A percentile compares a stretch with the other conserved stretches of the same genome.
Conservation (phyloP, 2,329 filamentous ascomycete genomes). For the Chaetomium globosum region DNA sequence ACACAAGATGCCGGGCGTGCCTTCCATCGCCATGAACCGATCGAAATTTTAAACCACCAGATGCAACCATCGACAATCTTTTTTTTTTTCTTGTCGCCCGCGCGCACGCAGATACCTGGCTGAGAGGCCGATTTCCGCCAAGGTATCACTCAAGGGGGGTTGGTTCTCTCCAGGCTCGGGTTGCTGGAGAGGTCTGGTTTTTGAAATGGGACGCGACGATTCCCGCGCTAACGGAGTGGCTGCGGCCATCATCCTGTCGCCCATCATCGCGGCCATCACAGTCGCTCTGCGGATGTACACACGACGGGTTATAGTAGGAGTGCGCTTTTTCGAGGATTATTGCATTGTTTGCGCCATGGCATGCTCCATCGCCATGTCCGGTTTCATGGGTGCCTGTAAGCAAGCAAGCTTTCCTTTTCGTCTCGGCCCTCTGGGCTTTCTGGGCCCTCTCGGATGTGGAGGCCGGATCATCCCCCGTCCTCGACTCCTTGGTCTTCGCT, state of each 20-base stretch:
- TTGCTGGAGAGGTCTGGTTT: no score
- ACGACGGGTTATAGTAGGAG: neutral
- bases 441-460: no score
- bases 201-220: neutral
- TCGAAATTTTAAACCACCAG: neutral
- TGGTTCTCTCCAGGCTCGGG: no score
- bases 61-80: neutral
- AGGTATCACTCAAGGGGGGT: neutral
- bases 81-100: neutral
- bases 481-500: no score
- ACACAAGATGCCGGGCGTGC: neutral
- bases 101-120: neutral
- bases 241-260: neutral
- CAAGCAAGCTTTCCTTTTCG: neutral
- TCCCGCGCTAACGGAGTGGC: neutral
- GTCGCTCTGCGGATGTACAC: neutral
- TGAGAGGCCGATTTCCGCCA: neutral
- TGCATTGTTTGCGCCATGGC: conserved; percentile 1
- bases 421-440: neutral
- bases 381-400: neutral
- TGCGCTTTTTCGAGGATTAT: neutral
- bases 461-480: no score
- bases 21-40: neutral
- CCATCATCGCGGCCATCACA: neutral
- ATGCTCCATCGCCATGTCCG: neutral